Percentiles rank a stretch among this genome's conserved stretches.
phyloP scores from a whole-genome alignment of 441 rosid species.

The Manihot esculenta region DNA sequence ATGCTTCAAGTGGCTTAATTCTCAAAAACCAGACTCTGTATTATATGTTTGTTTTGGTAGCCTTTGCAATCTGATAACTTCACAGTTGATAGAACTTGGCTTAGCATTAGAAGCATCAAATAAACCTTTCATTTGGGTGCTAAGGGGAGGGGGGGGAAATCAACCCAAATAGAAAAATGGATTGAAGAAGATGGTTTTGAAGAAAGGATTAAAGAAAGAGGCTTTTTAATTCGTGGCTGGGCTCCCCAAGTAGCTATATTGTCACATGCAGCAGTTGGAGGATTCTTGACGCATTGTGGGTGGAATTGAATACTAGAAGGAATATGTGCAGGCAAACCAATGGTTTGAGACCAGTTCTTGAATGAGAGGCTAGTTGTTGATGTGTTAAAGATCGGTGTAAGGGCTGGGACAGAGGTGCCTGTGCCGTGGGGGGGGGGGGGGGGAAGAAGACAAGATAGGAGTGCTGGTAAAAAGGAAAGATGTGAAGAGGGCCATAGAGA shows the following conservation, averaged over 20 bases:
- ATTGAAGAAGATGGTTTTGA: slow-evolving; percentile 24
- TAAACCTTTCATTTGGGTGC: slow-evolving; percentile 43
- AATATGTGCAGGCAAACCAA: slow-evolving; percentile 28
- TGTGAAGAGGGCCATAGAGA: slow-evolving; percentile 23
- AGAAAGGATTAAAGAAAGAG: slow-evolving; percentile 29
- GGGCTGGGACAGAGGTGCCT: slow-evolving; percentile 28
- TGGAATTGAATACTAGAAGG: slow-evolving; percentile 42
- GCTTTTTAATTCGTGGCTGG: slow-evolving; percentile 40
- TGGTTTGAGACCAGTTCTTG: slow-evolving; percentile 43
- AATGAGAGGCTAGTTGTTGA: slow-evolving; percentile 37
- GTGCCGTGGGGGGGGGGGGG: slow-evolving; percentile 38
- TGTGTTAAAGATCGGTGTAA: slow-evolving; percentile 30
- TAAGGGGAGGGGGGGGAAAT: slow-evolving; percentile 10
- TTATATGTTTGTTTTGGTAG: slow-evolving; percentile 46
- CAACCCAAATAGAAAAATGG: slow-evolving; percentile 28
- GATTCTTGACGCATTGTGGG: slow-evolving; percentile 48
- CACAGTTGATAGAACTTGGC: slow-evolving; percentile 37
- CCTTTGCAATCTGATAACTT: slow-evolving; percentile 16
- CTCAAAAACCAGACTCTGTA: slow-evolving; percentile 27
- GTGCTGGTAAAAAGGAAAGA: slow-evolving; percentile 33
- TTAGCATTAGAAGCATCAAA: slow-evolving; percentile 39
- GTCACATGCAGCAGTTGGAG: slow-evolving; percentile 40
- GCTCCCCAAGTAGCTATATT: slow-evolving; percentile 41
- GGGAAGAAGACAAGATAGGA: slow-evolving; percentile 34
- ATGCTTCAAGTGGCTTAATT: slow-evolving; percentile 39